These are phyloP conservation scores for Artemisia argyi DNA, from an alignment of 129 eudicot genomes.

Conservation along the genomic window DNA sequence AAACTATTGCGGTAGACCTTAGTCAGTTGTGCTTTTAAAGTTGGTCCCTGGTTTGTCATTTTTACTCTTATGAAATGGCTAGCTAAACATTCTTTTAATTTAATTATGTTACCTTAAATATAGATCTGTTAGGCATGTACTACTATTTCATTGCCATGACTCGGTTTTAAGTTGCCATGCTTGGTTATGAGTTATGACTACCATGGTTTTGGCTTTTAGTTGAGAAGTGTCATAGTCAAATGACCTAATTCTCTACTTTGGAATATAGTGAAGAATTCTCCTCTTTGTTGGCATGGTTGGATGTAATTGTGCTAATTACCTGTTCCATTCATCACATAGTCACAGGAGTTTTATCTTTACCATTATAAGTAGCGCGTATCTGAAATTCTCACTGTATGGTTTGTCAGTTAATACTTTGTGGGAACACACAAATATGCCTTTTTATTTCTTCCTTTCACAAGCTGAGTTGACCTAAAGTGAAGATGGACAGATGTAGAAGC, in stretches of 20 bases:
- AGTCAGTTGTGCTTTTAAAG: no score
- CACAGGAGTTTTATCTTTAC: neutral
- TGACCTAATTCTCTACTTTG: slow-evolving; percentile 23
- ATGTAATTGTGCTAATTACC: slow-evolving; percentile 7
- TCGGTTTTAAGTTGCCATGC: neutral
- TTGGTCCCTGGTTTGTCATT: no score
- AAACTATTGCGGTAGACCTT: no score
- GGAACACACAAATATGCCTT: neutral
- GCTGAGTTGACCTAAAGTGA: neutral
- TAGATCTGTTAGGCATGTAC: no score
- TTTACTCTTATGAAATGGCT: no score
- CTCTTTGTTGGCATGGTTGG: slow-evolving; percentile 5
- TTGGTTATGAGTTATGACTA: slow-evolving; percentile 7
- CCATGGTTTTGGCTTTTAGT: slow-evolving; percentile 9
- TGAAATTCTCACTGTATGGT: neutral
- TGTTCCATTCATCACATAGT: neutral
- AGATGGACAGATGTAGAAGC: slow-evolving; percentile 11
- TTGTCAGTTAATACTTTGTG: slow-evolving; percentile 6
- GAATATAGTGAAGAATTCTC: slow-evolving; percentile 18
- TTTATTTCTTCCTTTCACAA: no score
- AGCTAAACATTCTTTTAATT: no score
- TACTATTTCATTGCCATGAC: no score
- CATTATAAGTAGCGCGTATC: neutral
- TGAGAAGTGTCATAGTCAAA: slow-evolving; percentile 9
- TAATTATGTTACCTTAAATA: no score